Evolutionary conservation across 129 eudicot genomes (phyloP).

Genomic region (Helianthus annuus): DNA sequence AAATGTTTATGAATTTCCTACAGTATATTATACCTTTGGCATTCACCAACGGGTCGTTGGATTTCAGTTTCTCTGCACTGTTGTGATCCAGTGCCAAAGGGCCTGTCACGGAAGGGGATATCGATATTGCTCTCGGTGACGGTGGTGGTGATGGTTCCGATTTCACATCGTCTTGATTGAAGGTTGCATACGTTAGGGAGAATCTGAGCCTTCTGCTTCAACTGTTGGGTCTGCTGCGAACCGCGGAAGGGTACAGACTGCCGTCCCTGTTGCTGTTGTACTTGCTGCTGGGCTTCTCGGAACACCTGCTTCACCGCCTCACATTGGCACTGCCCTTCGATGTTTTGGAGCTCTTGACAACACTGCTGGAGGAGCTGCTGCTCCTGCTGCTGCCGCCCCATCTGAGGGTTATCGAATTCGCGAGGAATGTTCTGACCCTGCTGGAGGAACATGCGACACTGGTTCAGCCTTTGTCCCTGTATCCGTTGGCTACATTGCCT

Average conservation of each 20-base stretch:
- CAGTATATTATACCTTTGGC: conserved; percentile 10
- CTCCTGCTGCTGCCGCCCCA: background rate
- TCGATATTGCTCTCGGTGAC: conserved; percentile 10
- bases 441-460: conserved; percentile 28
- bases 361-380: conserved; percentile 6
- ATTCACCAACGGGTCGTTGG: conserved; percentile 14
- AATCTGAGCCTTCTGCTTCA: conserved; percentile 28
- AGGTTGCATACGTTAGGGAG: conserved; percentile 33
- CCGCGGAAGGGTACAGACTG: conserved; percentile 10
- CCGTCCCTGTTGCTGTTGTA: conserved; percentile 23
- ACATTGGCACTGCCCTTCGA: conserved; percentile 25
- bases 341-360: conserved; percentile 28
- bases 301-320: conserved; percentile 21
- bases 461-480: conserved; percentile 16
- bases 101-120: background rate
- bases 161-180: conserved; percentile 8
- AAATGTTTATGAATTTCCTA: background rate
- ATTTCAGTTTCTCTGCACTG: conserved; percentile 13
- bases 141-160: conserved; percentile 22
- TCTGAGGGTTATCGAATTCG: background rate
- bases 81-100: conserved; percentile 2
- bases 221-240: conserved; percentile 3
- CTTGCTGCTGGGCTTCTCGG: conserved; percentile 1
- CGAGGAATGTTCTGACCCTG: conserved; percentile 3
- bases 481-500: conserved; percentile 6